Percentiles rank a stretch among this genome's conserved stretches.
Evolutionary conservation across 2,329 filamentous ascomycete species (phyloP).

Genomic region (Aspergillus sp.): DNA sequence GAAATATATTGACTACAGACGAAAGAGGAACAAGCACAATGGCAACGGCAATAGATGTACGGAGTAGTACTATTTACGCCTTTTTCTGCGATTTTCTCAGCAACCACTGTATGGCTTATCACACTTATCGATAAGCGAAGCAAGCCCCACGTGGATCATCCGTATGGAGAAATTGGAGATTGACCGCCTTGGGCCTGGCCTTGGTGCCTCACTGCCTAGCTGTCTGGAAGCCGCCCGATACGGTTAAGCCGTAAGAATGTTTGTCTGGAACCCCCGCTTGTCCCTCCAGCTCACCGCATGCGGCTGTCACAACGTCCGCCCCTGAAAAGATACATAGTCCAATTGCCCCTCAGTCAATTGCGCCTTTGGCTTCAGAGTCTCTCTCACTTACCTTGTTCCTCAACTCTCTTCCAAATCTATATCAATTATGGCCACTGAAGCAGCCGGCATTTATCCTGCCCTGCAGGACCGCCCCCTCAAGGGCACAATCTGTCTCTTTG

Average conservation of each 20-base stretch:
- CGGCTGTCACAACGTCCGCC: constrained; percentile 25
- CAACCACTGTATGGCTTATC: neutral
- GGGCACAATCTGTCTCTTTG: constrained; percentile 93
- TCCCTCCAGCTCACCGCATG: constrained; percentile 30
- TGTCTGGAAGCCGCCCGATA: constrained; percentile 8
- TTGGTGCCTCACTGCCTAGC: constrained; percentile 1
- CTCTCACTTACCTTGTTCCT: neutral
- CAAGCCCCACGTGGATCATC: constrained; percentile 9
- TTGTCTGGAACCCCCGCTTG: constrained; percentile 9
- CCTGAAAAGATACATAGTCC: constrained; percentile 8
- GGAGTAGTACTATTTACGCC: too few species aligned
- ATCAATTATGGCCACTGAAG: constrained; percentile 33
- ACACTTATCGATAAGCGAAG: constrained; percentile 33
- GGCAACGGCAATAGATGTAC: neutral
- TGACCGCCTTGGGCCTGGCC: constrained; percentile 10
- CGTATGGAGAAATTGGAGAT: neutral
- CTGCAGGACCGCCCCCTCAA: constrained; percentile 82
- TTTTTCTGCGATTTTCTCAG: neutral
- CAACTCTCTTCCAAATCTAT: neutral
- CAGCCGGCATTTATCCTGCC: constrained; percentile 61
- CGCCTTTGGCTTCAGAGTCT: constrained; percentile 1
- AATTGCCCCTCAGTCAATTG: constrained; percentile 1
- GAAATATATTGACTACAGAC: too few species aligned
- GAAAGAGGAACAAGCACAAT: neutral
- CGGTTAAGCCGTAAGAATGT: constrained; percentile 2